These are phyloP conservation scores for Neonothopanus nambi DNA, from an alignment of 1,284 basidiomycete genomes.

Conservation along the genomic window DNA sequence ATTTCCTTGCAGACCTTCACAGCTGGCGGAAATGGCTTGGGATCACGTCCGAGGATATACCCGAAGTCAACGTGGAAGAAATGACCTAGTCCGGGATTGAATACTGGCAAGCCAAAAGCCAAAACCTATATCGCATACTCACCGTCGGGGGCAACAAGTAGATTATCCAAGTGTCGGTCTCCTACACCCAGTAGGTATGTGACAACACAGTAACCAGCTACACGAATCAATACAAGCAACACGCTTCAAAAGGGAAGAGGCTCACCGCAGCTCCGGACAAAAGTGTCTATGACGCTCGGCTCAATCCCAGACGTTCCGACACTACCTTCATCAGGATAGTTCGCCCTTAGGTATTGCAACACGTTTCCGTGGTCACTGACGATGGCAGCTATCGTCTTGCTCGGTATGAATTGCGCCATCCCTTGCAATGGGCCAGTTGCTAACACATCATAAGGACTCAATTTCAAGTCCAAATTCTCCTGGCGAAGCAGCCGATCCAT, in stretches of 20 bases:
- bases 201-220: constrained; percentile 97
- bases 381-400: constrained; percentile 93
- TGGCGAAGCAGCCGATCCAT: constrained; percentile 95
- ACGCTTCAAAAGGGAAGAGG: constrained; percentile 18
- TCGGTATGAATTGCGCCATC: constrained; percentile 95
- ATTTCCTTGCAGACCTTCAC: constrained; percentile 99
- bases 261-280: constrained; percentile 95
- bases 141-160: constrained; percentile 92
- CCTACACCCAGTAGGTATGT: constrained; percentile 97
- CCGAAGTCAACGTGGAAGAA: constrained; percentile 98
- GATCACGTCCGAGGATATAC: constrained; percentile 96
- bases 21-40: constrained; percentile 96
- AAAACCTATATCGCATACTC: constrained; percentile 20
- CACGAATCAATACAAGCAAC: constrained; percentile 14
- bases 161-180: constrained; percentile 95
- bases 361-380: constrained; percentile 92
- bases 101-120: neutral
- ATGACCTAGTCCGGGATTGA: constrained; percentile 49
- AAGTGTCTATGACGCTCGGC: constrained; percentile 91
- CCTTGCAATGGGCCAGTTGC: constrained; percentile 93
- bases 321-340: constrained; percentile 90
- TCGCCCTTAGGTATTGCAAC: constrained; percentile 83
- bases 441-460: constrained; percentile 92
- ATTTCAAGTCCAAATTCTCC: constrained; percentile 92
- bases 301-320: constrained; percentile 93